Evolutionary conservation across 371 early-diverging fungal species (phyloP).

Genomic region (Actinomucor elegans): DNA sequence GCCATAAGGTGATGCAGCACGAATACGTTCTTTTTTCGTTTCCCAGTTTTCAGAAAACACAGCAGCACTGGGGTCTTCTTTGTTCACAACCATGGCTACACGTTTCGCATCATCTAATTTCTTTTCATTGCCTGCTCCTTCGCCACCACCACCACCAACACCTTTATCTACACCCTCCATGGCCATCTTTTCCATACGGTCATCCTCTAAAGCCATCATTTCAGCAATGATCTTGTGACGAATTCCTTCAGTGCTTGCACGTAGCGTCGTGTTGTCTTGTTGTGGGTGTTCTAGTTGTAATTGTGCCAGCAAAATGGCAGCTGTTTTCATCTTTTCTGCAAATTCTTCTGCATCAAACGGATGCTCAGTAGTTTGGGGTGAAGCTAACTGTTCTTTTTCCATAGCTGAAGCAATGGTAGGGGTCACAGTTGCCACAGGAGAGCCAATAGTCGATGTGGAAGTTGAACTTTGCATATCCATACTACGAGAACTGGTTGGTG

Average conservation of each 20-base stretch:
- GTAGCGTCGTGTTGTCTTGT: conserved; percentile 35
- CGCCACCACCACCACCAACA: conserved; percentile 54
- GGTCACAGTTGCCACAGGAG: background rate
- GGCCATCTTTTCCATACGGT: conserved; percentile 62
- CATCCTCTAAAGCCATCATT: conserved; percentile 87
- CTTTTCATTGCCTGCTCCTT: conserved; percentile 51
- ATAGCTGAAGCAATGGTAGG: background rate
- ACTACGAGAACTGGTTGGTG: conserved; percentile 21
- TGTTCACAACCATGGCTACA: conserved; percentile 41
- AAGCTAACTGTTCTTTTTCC: background rate
- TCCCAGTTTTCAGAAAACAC: conserved; percentile 91
- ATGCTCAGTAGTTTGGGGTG: background rate
- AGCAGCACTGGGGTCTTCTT: conserved; percentile 85
- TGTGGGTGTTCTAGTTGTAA: conserved; percentile 68
- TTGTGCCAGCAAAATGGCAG: conserved; percentile 90
- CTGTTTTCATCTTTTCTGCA: conserved; percentile 87
- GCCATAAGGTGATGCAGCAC: conserved; percentile 79
- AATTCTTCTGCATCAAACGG: conserved; percentile 68
- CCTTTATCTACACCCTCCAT: conserved; percentile 29
- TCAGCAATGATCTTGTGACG: conserved; percentile 80
- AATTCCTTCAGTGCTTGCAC: conserved; percentile 55
- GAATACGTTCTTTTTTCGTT: conserved; percentile 76
- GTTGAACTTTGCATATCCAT: conserved; percentile 1
- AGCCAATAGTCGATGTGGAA: background rate
- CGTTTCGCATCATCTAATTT: conserved; percentile 49